phyloP scores from a whole-genome alignment of 345 rosid genomes.

The Rhodamnia rubescens region DNA sequence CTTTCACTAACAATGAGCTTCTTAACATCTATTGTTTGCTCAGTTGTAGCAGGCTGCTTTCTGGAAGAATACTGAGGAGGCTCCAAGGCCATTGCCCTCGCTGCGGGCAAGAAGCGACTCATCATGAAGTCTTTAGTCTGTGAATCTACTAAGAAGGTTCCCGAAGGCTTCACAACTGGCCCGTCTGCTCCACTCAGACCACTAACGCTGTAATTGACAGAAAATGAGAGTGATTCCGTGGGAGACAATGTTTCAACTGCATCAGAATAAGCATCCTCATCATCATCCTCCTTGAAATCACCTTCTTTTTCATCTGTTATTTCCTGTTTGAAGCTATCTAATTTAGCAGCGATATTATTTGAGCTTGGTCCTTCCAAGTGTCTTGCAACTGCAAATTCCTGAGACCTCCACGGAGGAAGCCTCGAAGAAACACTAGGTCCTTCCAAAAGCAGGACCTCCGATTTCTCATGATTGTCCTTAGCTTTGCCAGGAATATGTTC shows the following conservation, averaged over 20 bases:
- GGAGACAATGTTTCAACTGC: slow-evolving; percentile 50
- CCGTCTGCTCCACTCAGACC: slow-evolving; percentile 51
- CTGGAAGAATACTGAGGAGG: slow-evolving; percentile 51
- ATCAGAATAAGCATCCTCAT: slow-evolving; percentile 57
- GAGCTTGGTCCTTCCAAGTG: not conserved
- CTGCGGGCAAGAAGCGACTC: slow-evolving; percentile 92
- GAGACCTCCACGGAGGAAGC: slow-evolving; percentile 22
- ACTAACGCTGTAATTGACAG: slow-evolving; percentile 42
- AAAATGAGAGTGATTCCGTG: slow-evolving; percentile 41
- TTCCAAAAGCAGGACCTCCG: slow-evolving; percentile 4
- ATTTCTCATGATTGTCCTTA: slow-evolving; percentile 12
- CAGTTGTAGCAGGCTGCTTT: slow-evolving; percentile 36
- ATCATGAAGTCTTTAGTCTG: slow-evolving; percentile 76
- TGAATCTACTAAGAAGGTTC: slow-evolving; percentile 35
- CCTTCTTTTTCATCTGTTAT: slow-evolving; percentile 8
- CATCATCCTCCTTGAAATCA: slow-evolving; percentile 16
- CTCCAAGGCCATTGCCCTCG: slow-evolving; percentile 84
- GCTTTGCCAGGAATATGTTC: slow-evolving; percentile 74
- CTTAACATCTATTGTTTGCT: slow-evolving; percentile 35
- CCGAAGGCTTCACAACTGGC: slow-evolving; percentile 23
- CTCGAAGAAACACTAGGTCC: slow-evolving; percentile 21
- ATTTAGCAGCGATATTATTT: not conserved
- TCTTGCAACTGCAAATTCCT: slow-evolving; percentile 8
- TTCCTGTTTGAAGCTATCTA: slow-evolving; percentile 7
- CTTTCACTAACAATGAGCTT: slow-evolving; percentile 14